Percentiles rank a stretch among this genome's conserved stretches.
These are phyloP conservation scores for Penicillium coffeae DNA, from an alignment of 495 filamentous ascomycete species.

Conservation along the genomic window DNA sequence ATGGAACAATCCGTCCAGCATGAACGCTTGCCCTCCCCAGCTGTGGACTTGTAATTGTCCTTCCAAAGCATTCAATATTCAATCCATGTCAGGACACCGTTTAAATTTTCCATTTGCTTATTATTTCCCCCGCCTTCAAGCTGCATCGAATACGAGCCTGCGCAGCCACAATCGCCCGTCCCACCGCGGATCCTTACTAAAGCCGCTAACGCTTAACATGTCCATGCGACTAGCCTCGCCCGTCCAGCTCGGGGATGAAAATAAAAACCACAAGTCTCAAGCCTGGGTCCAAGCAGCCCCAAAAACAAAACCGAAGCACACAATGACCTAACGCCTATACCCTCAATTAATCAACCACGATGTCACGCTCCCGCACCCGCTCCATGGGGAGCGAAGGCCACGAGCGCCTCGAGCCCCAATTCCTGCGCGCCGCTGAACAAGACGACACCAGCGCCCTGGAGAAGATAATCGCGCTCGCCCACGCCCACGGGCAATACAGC, in stretches of 20 bases:
- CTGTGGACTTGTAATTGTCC: too few relatives aligned
- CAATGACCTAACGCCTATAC: background rate
- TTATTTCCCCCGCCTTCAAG: background rate
- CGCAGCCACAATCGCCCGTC: conserved; percentile 11
- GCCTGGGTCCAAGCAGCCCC: too few relatives aligned
- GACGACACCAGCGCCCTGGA: conserved; percentile 35
- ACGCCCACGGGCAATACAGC: conserved; percentile 39
- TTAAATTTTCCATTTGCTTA: too few relatives aligned
- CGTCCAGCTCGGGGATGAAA: too few relatives aligned
- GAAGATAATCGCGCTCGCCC: conserved; percentile 37
- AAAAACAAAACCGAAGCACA: too few relatives aligned
- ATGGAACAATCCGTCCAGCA: too few relatives aligned
- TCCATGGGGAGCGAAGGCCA: conserved; percentile 34
- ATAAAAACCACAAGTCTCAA: too few relatives aligned
- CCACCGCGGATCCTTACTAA: conserved; percentile 13
- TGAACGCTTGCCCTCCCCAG: too few relatives aligned
- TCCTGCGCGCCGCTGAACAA: conserved; percentile 49
- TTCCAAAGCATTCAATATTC: too few relatives aligned
- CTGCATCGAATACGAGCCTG: conserved; percentile 15
- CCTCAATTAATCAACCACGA: conserved; percentile 4
- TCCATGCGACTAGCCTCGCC: background rate
- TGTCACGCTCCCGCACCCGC: conserved; percentile 39
- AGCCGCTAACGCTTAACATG: background rate
- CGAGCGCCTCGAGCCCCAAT: conserved; percentile 49
- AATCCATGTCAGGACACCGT: too few relatives aligned